phyloP scores from a whole-genome alignment of 768 basidiomycete species.

The Coprinopsis cinerea region DNA sequence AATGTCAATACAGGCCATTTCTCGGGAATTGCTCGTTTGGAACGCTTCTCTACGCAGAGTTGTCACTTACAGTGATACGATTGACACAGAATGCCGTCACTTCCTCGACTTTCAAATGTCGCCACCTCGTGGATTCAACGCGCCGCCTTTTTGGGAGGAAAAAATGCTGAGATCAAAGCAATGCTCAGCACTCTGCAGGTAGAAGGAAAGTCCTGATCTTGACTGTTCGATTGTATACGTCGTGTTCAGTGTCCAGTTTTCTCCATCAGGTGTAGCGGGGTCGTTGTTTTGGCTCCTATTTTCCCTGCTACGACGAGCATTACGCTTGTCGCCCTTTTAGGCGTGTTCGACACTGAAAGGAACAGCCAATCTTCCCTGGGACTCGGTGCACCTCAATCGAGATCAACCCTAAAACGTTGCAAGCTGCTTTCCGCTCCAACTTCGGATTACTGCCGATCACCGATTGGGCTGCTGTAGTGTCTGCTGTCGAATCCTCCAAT shows the following conservation, averaged over 20 bases:
- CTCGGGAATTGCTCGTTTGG: too few species aligned
- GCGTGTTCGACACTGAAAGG: constrained; percentile 1
- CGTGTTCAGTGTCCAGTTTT: not conserved
- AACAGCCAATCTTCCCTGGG: constrained; percentile 4
- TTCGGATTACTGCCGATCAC: constrained; percentile 8
- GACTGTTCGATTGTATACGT: not conserved
- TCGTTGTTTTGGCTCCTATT: not conserved
- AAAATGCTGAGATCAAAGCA: not conserved
- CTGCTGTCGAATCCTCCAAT: not conserved
- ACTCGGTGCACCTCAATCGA: constrained; percentile 6
- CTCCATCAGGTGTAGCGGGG: not conserved
- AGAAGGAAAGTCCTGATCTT: not conserved
- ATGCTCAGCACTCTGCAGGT: not conserved
- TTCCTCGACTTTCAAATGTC: not conserved
- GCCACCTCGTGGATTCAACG: constrained; percentile 11
- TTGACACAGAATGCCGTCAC: constrained; percentile 6
- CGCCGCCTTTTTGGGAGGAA: not conserved
- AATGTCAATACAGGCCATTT: too few species aligned
- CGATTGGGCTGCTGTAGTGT: not conserved
- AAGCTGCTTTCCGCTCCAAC: constrained; percentile 8
- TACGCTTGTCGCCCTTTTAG: constrained; percentile 1
- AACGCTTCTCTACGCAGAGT: too few species aligned
- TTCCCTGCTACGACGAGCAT: not conserved
- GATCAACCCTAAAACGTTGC: constrained; percentile 6
- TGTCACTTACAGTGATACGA: constrained; percentile 3